These are phyloP conservation scores for Isatis lusitanica DNA, from an alignment of 441 rosid genomes.

Conservation along the genomic window DNA sequence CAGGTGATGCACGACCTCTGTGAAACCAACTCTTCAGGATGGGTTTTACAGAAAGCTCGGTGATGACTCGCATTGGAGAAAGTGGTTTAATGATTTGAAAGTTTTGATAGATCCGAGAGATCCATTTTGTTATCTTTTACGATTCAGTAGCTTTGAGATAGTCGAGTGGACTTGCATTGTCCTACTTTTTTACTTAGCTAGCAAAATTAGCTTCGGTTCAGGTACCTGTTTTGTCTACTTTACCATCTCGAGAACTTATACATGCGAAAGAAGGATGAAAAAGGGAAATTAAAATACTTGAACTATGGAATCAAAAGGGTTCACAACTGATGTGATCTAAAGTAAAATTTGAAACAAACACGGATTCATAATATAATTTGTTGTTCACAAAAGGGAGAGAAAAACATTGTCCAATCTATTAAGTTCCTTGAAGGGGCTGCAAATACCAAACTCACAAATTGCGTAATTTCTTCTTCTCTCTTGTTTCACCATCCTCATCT, in stretches of 20 bases:
- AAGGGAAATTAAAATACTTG: background rate
- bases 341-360: background rate
- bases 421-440: conserved; percentile 17
- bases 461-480: background rate
- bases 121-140: background rate
- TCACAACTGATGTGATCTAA: conserved; percentile 6
- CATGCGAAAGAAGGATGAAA: background rate
- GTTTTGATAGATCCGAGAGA: background rate
- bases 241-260: background rate
- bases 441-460: background rate
- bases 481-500: conserved; percentile 22
- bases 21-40: conserved; percentile 58
- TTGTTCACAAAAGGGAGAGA: conserved; percentile 8
- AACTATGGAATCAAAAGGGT: conserved; percentile 11
- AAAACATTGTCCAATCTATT: conserved; percentile 14
- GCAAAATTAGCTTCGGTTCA: background rate
- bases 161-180: background rate
- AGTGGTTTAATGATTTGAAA: background rate
- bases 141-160: background rate
- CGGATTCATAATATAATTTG: background rate
- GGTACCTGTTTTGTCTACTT: background rate
- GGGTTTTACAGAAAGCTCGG: conserved; percentile 57
- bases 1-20: conserved; percentile 85
- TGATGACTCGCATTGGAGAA: background rate
- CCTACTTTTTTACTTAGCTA: background rate